These are phyloP conservation scores for Flammula alnicola DNA, from an alignment of 1,284 basidiomycete genomes.

Conservation along the genomic window DNA sequence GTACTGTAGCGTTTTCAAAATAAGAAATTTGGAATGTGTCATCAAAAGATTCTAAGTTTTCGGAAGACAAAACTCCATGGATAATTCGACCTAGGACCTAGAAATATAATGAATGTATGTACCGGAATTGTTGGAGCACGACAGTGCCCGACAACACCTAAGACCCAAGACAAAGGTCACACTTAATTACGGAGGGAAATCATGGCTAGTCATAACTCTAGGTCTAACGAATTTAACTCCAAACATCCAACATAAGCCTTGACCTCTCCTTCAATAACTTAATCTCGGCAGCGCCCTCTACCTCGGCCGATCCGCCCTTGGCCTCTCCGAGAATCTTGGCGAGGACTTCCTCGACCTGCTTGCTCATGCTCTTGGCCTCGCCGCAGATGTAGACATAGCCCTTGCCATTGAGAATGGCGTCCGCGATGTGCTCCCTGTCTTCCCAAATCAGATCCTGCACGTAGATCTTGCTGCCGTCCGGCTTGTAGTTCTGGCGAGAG, in stretches of 20 bases:
- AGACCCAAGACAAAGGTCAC: background rate
- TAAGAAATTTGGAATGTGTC: background rate
- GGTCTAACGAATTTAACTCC: conserved; percentile 57
- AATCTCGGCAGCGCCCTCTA: conserved; percentile 89
- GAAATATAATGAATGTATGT: conserved; percentile 4
- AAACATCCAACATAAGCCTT: conserved; percentile 81
- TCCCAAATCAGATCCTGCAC: conserved; percentile 97
- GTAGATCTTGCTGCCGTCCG: conserved; percentile 95
- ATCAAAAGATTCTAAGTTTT: background rate
- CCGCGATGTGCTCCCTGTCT: conserved; percentile 78
- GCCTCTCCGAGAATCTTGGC: conserved; percentile 90
- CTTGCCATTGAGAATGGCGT: conserved; percentile 91
- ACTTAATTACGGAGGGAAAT: conserved; percentile 8
- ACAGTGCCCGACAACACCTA: background rate
- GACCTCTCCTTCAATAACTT: conserved; percentile 94
- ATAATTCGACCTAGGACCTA: background rate
- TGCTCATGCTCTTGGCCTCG: conserved; percentile 96
- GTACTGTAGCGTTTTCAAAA: background rate
- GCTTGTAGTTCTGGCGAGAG: conserved; percentile 86
- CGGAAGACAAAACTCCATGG: background rate
- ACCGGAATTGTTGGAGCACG: conserved; percentile 1
- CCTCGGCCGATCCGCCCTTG: conserved; percentile 84
- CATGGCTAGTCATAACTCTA: conserved; percentile 8
- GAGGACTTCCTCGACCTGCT: conserved; percentile 89
- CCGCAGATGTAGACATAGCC: conserved; percentile 96